Evolutionary conservation across 805 yeast species (phyloP).

Genomic region (Yamadazyma tumulicola): DNA sequence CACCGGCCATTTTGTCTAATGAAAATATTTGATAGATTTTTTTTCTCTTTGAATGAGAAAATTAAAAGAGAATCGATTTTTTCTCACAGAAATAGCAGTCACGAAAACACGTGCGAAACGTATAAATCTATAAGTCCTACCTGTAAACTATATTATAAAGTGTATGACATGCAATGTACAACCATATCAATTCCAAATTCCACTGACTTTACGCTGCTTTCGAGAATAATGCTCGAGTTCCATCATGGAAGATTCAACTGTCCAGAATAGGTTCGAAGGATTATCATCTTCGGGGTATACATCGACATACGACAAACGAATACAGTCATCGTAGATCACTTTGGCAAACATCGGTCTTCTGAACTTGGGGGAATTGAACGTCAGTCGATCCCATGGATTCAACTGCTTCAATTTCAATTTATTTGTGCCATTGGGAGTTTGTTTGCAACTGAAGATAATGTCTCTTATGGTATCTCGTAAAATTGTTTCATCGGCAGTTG

Average conservation of each 20-base stretch:
- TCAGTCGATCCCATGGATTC: conserved; percentile 16
- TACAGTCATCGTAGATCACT: conserved; percentile 5
- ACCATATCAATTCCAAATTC: conserved; percentile 14
- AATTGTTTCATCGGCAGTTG: conserved; percentile 25
- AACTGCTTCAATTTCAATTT: conserved; percentile 9
- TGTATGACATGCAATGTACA: no score
- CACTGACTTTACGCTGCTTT: conserved; percentile 15
- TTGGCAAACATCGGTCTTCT: conserved; percentile 12
- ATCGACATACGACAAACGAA: background rate
- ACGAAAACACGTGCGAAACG: conserved; percentile 22
- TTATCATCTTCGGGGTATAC: background rate
- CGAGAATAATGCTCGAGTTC: conserved; percentile 30
- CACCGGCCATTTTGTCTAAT: conserved; percentile 77
- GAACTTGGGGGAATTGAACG: conserved; percentile 21
- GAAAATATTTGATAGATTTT: conserved; percentile 10
- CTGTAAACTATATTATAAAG: no score
- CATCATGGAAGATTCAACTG: conserved; percentile 20
- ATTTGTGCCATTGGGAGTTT: background rate
- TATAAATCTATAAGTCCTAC: no score
- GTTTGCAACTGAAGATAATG: conserved; percentile 6
- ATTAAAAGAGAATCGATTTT: conserved; percentile 6
- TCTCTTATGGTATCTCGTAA: conserved; percentile 14
- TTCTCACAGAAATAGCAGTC: conserved; percentile 23
- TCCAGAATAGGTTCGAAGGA: conserved; percentile 20
- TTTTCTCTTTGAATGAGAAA: conserved; percentile 13